Evolutionary conservation across 305 asterid species (phyloP).

Genomic region (Rubia balearica): DNA sequence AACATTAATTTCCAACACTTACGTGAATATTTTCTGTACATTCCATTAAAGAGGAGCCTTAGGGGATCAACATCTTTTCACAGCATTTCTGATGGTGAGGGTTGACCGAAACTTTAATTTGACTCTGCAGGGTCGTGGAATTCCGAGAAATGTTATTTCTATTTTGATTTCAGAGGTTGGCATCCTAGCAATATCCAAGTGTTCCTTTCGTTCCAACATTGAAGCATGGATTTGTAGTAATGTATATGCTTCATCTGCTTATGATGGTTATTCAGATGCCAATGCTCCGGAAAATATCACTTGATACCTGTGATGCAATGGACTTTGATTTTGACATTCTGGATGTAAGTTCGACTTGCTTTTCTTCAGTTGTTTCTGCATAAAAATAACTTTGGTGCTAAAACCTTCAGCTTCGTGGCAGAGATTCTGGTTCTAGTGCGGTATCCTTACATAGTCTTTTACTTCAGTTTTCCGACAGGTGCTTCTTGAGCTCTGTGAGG

Average conservation of each 20-base stretch:
- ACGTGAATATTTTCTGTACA: not conserved
- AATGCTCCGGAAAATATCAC: slow-evolving; percentile 75
- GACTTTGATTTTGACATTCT: slow-evolving; percentile 72
- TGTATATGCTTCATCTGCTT: slow-evolving; percentile 4
- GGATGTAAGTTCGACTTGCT: slow-evolving; percentile 34
- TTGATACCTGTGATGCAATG: slow-evolving; percentile 74
- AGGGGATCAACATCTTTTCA: not conserved
- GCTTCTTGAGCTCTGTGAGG: slow-evolving; percentile 50
- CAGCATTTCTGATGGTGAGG: not conserved
- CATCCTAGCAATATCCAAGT: not conserved
- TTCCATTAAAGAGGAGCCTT: not conserved
- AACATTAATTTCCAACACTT: not conserved
- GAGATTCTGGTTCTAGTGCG: not conserved
- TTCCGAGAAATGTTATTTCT: slow-evolving; percentile 45
- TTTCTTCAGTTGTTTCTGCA: not conserved
- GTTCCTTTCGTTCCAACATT: not conserved
- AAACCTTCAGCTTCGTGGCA: not conserved
- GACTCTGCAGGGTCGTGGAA: slow-evolving; percentile 60
- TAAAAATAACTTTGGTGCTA: not conserved
- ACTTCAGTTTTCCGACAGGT: slow-evolving; percentile 54
- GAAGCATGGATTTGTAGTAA: not conserved
- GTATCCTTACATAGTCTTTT: not conserved
- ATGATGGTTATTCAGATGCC: slow-evolving; percentile 44
- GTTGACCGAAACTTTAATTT: slow-evolving; percentile 17
- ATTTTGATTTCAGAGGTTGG: slow-evolving; percentile 57